Evolutionary conservation across 352 stramenopile species (phyloP).

Genomic region (Phytopythium ostracodes): DNA sequence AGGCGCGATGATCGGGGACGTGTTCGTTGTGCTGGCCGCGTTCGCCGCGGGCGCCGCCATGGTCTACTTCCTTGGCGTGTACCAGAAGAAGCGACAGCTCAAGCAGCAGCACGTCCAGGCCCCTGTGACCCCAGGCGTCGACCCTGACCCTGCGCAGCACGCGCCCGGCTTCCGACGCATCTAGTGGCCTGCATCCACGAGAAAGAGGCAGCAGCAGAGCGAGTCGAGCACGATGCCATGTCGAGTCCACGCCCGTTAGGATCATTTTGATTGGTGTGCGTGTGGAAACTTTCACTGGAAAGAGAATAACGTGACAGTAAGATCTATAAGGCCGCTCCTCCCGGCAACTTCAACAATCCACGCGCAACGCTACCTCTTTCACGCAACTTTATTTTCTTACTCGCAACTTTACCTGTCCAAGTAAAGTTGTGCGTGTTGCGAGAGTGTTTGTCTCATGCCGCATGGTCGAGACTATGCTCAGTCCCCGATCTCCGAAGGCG

Average conservation of each 20-base stretch:
- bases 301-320: not conserved
- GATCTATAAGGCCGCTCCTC: not conserved
- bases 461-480: not conserved
- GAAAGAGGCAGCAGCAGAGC: not conserved
- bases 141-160: not conserved
- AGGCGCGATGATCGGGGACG: not conserved
- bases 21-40: conserved; percentile 1
- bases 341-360: not conserved
- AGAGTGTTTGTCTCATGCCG: not conserved
- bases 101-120: conserved; percentile 1
- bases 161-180: conserved; percentile 1
- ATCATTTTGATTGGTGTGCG: not conserved
- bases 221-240: not conserved
- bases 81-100: not conserved
- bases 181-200: not conserved
- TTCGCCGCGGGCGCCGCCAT: conserved; percentile 1
- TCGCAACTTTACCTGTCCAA: not conserved
- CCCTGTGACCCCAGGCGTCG: not conserved
- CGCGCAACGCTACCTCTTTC: not conserved
- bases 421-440: not conserved
- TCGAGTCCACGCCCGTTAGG: too few relatives aligned
- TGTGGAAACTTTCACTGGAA: not conserved
- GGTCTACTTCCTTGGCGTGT: conserved; percentile 1
- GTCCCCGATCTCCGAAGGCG: not conserved
- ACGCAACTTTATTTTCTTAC: not conserved